Base-by-base conservation (phyloP, 2,329 filamentous ascomycete genomes). In the Fusarium sambucinum region DNA sequence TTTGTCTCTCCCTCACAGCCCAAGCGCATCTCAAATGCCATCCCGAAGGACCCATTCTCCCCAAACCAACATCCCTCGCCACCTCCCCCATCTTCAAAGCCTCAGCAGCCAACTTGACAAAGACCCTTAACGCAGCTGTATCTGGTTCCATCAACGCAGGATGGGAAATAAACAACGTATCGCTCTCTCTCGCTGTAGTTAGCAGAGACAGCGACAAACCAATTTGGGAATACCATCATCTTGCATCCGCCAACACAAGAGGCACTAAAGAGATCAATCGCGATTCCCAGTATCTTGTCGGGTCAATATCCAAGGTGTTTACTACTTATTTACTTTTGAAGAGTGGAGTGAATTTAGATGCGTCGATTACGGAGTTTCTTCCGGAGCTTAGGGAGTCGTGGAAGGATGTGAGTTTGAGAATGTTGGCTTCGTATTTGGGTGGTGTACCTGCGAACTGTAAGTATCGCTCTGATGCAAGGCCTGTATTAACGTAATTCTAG, bases 141-240 rank as follows among this genome's bases (percentile, higher is more conserved):
- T 47, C 70, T 0, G 77, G 77, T 0, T 64, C 73, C 3, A 77
- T 80, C 12, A 72, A 71, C 5, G 75, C 75, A 2, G 80, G 80
- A 0, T 82, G 78, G 75, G 63, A 75, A 1, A 70, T 76, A 0
- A 63, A 73, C 0, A 80, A 81, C 30, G 74, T 76, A 1, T 82
- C 80, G 0, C 80, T 83, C 63, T 81, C 81, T 0, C 45, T 81
- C 0, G 77, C 75, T 3, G 53, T 81, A 2, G 64, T 81, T 8
- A 78, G 77, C 13, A 64, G 73, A 7, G 70, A 77, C 19, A 76
- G 79, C 29, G 32, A 62, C 0, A 58, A 75, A 7, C 77, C 77
- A 2, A 27, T 82, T 9, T 83, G 80, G 80, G 78, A 82, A 54
- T 81, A 80, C 47, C 80, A 82, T 44, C 79, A 82, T 47, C 74